Evolutionary conservation across 495 filamentous ascomycete species (phyloP).

Genomic region (Delitschia confertaspora): DNA sequence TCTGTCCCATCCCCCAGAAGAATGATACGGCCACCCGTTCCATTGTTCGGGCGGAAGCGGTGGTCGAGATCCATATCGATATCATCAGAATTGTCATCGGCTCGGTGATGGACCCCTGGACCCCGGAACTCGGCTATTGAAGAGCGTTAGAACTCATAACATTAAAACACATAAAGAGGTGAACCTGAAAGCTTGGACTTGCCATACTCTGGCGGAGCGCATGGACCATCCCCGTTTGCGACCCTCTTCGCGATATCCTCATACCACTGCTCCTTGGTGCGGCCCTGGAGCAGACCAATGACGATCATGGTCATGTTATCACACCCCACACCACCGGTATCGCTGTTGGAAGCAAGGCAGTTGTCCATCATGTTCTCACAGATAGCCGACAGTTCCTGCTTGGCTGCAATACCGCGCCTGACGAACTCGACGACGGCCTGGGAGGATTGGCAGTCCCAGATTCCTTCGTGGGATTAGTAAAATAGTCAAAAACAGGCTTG

Average conservation of each 20-base stretch:
- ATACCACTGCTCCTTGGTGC: constrained; percentile 96
- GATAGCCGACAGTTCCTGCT: constrained; percentile 85
- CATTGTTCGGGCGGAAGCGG: constrained; percentile 48
- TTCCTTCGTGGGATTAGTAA: constrained; percentile 54
- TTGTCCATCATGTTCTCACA: constrained; percentile 99
- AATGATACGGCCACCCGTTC: constrained; percentile 73
- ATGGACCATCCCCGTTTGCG: constrained; percentile 93
- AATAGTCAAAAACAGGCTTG: constrained; percentile 5
- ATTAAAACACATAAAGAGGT: constrained; percentile 17
- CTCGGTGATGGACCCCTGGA: constrained; percentile 79
- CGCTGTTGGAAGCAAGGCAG: constrained; percentile 91
- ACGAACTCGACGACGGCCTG: constrained; percentile 97
- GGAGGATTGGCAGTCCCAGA: constrained; percentile 98
- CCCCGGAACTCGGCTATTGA: constrained; percentile 87
- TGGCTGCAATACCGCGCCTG: constrained; percentile 85
- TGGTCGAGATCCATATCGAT: constrained; percentile 77
- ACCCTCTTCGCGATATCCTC: constrained; percentile 88
- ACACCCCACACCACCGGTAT: constrained; percentile 95
- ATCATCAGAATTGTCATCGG: constrained; percentile 86
- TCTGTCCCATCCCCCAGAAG: constrained; percentile 91
- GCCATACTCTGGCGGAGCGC: constrained; percentile 98
- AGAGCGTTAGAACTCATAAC: constrained; percentile 24
- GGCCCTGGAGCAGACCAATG: constrained; percentile 78
- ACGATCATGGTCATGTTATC: constrained; percentile 99
- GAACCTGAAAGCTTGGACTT: constrained; percentile 51